phyloP scores from a whole-genome alignment of 805 yeast species.

The Suhomyces emberorum region DNA sequence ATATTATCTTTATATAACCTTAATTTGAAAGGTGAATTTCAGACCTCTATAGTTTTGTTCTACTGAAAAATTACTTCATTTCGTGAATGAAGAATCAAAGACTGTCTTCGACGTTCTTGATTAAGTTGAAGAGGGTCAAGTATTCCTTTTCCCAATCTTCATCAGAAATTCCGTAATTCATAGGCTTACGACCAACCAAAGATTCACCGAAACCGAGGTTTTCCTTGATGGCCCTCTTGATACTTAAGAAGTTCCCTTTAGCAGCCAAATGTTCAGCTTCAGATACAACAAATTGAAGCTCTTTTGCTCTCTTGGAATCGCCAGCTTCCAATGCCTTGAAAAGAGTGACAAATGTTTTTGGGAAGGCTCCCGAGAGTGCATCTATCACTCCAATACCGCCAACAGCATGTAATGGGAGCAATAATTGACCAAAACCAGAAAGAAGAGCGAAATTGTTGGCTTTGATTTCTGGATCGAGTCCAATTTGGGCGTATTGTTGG shows the following conservation, averaged over 20 bases:
- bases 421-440: conserved; percentile 51
- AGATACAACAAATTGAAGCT: conserved; percentile 40
- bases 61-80: too few relatives aligned
- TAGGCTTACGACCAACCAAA: conserved; percentile 45
- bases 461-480: conserved; percentile 36
- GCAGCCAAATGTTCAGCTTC: conserved; percentile 47
- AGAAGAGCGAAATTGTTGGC: conserved; percentile 39
- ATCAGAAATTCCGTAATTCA: conserved; percentile 30
- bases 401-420: conserved; percentile 44
- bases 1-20: too few relatives aligned
- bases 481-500: conserved; percentile 44
- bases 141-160: conserved; percentile 6
- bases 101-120: conserved; percentile 6
- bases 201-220: conserved; percentile 43
- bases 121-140: conserved; percentile 5
- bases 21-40: too few relatives aligned
- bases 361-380: conserved; percentile 52
- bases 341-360: conserved; percentile 44
- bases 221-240: conserved; percentile 40
- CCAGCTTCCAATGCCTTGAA: conserved; percentile 39
- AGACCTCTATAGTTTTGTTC: too few relatives aligned
- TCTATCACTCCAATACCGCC: conserved; percentile 53
- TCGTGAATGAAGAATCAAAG: too few relatives aligned
- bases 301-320: conserved; percentile 38
- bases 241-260: conserved; percentile 44